Conservation (phyloP, 108 stramenopile species). For the Conticribra weissflogii region DNA sequence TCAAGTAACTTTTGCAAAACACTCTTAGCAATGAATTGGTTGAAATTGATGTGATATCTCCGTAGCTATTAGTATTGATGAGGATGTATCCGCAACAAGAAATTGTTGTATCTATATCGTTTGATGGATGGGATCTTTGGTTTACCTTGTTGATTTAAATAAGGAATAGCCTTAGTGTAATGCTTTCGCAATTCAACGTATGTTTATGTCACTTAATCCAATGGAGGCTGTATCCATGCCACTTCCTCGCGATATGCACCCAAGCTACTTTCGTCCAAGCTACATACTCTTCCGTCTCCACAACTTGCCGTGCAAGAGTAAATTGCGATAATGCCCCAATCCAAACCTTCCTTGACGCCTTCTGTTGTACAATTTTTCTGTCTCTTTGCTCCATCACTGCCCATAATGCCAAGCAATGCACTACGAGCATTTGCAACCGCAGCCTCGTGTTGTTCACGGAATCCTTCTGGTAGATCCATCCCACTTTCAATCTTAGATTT, state of each 20-base stretch:
- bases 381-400: conserved; percentile 29
- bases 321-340: conserved; percentile 82
- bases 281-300: conserved; percentile 42
- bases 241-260: conserved; percentile 83
- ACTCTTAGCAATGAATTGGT: too few relatives aligned
- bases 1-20: too few relatives aligned
- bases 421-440: conserved; percentile 53
- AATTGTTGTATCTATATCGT: too few relatives aligned
- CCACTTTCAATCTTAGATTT: conserved; percentile 47
- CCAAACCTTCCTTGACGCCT: conserved; percentile 47
- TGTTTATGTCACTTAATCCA: conserved; percentile 55
- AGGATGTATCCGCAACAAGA: too few relatives aligned
- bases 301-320: conserved; percentile 87
- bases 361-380: conserved; percentile 3
- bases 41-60: too few relatives aligned
- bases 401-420: conserved; percentile 29
- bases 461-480: conserved; percentile 62
- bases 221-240: conserved; percentile 83
- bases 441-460: conserved; percentile 67
- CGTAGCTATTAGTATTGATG: too few relatives aligned
- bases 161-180: too few relatives aligned
- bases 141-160: too few relatives aligned
- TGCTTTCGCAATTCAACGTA: too few relatives aligned
- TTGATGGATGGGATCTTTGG: too few relatives aligned
- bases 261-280: conserved; percentile 16